Evolutionary conservation across 768 basidiomycete species (phyloP).

Genomic region (Rhodotorula babjevae): DNA sequence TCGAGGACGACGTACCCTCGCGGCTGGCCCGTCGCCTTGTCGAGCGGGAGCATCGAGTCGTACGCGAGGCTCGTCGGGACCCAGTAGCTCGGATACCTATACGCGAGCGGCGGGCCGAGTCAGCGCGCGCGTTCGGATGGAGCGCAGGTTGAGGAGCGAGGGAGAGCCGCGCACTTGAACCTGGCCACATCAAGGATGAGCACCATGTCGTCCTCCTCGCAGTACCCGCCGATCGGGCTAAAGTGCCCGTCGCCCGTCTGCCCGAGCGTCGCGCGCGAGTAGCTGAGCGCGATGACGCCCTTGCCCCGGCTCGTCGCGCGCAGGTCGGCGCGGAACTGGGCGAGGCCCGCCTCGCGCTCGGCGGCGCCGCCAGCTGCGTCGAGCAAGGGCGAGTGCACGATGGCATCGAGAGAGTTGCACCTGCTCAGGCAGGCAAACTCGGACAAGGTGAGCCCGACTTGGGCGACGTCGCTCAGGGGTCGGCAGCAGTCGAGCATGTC

Average conservation of each 20-base stretch:
- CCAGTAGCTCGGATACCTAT: slow-evolving; percentile 38
- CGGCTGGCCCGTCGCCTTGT: slow-evolving; percentile 40
- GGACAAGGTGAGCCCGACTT: slow-evolving; percentile 38
- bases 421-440: slow-evolving; percentile 41
- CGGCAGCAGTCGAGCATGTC: slow-evolving; percentile 37
- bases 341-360: background rate
- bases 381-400: background rate
- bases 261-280: slow-evolving; percentile 31
- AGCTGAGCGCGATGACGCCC: slow-evolving; percentile 34
- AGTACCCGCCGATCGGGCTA: slow-evolving; percentile 21
- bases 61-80: slow-evolving; percentile 23
- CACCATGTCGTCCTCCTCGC: slow-evolving; percentile 29
- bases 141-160: too few species aligned
- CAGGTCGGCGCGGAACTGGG: slow-evolving; percentile 26
- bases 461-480: slow-evolving; percentile 25
- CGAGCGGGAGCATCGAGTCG: slow-evolving; percentile 35
- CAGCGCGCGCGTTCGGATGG: too few species aligned
- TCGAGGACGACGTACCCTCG: slow-evolving; percentile 35
- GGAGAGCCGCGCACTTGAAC: background rate
- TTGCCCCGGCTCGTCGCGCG: background rate
- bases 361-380: background rate
- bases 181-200: slow-evolving; percentile 40
- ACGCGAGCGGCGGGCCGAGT: background rate
- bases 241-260: slow-evolving; percentile 43
- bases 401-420: slow-evolving; percentile 37